phyloP scores from a whole-genome alignment of 116 monocot genomes.

The Dioscorea cayenensis region DNA sequence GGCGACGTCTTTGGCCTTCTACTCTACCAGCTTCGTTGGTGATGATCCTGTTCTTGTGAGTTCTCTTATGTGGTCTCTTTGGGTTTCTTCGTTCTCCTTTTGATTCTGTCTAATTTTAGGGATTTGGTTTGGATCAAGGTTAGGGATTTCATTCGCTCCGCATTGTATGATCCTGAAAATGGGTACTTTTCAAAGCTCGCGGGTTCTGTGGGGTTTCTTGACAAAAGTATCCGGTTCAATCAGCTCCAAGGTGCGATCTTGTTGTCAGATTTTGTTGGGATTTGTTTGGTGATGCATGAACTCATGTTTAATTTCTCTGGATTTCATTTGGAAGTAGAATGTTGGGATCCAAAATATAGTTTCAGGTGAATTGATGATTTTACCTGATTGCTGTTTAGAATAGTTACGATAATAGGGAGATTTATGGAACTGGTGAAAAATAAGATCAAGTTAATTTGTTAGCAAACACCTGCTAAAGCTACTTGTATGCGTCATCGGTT shows the following conservation, averaged over 20 bases:
- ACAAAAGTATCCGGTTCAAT: conserved; percentile 76
- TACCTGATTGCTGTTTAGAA: background rate
- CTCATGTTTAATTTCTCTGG: too few relatives aligned
- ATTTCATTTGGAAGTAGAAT: too few relatives aligned
- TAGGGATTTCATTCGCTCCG: conserved; percentile 77
- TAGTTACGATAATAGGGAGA: background rate
- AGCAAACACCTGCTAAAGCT: too few relatives aligned
- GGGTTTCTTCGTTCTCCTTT: background rate
- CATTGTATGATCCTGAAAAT: conserved; percentile 74
- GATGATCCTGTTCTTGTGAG: conserved; percentile 55
- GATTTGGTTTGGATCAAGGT: conserved; percentile 39
- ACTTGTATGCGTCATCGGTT: too few relatives aligned
- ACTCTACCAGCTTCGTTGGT: conserved; percentile 32
- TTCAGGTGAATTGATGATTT: background rate
- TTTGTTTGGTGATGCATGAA: background rate
- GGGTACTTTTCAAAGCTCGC: conserved; percentile 91
- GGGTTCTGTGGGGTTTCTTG: conserved; percentile 81
- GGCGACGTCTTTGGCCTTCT: conserved; percentile 3
- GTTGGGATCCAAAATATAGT: too few relatives aligned
- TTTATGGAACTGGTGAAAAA: background rate
- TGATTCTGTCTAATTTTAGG: background rate
- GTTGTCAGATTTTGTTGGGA: background rate
- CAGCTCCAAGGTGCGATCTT: conserved; percentile 59
- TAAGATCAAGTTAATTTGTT: background rate
- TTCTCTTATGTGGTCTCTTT: background rate